These are phyloP conservation scores for Cyanidiococcus yangmingshanensis DNA, from an alignment of 23 red algal species.

Conservation along the genomic window DNA sequence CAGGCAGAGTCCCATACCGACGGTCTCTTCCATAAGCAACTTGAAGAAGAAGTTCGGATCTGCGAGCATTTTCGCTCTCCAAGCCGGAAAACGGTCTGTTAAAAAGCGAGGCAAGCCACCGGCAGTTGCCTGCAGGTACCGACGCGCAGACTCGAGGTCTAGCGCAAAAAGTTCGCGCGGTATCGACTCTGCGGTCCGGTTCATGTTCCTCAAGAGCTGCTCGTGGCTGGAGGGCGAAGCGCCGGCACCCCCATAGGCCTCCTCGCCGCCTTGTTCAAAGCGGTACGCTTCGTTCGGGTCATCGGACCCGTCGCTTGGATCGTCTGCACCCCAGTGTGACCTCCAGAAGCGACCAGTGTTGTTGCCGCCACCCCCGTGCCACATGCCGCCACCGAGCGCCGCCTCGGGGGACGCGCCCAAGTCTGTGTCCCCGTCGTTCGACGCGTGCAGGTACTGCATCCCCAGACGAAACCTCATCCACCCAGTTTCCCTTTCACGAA, in stretches of 20 bases:
- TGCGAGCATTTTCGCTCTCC: slow-evolving; percentile 43
- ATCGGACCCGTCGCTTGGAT: not conserved
- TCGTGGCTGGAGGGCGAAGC: not conserved
- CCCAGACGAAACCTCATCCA: not conserved
- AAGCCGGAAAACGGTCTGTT: slow-evolving; percentile 54
- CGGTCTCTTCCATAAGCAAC: slow-evolving; percentile 87
- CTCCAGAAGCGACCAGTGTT: not conserved
- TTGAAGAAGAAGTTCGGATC: slow-evolving; percentile 92
- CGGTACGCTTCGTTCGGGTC: not conserved
- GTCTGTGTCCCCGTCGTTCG: not conserved
- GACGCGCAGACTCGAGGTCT: slow-evolving; percentile 2
- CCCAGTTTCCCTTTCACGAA: too few relatives aligned
- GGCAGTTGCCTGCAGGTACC: slow-evolving; percentile 31
- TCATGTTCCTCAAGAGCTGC: slow-evolving; percentile 3
- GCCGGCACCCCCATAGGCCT: not conserved
- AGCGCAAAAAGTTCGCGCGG: slow-evolving; percentile 18
- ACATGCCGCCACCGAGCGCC: not conserved
- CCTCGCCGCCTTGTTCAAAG: not conserved
- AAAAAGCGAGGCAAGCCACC: slow-evolving; percentile 31
- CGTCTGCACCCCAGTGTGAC: not conserved
- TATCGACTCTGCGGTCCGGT: not conserved
- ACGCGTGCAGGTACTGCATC: not conserved
- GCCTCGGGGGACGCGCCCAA: not conserved
- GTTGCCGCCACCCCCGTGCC: not conserved
- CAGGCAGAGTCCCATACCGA: slow-evolving; percentile 65